phyloP scores from a whole-genome alignment of 805 yeast genomes.

The Cyberlindnera euphorbiiphila region DNA sequence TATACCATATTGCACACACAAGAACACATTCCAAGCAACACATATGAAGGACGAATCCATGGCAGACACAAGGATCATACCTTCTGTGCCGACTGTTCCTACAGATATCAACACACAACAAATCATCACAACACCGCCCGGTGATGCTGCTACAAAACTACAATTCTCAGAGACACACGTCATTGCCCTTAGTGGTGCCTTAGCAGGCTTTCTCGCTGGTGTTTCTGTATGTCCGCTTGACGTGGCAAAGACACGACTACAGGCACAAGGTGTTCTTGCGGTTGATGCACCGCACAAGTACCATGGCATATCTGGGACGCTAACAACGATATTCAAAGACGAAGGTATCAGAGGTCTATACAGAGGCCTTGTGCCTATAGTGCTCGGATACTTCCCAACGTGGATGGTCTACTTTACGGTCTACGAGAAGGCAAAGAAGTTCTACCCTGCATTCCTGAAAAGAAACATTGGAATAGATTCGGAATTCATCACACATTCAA shows the following conservation, averaged over 20 bases:
- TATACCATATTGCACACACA: too few relatives aligned
- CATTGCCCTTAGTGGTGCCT: conserved; percentile 83
- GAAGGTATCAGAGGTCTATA: conserved; percentile 85
- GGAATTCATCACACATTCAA: conserved; percentile 37
- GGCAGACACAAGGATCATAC: conserved; percentile 2
- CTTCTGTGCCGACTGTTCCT: conserved; percentile 3
- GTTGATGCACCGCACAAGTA: conserved; percentile 32
- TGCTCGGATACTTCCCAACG: conserved; percentile 92
- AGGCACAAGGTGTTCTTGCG: conserved; percentile 69
- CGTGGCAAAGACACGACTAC: conserved; percentile 90
- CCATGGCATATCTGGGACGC: conserved; percentile 59
- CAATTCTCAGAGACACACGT: conserved; percentile 45
- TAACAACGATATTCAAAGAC: conserved; percentile 60
- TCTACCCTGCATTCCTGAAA: conserved; percentile 42
- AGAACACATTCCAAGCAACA: too few relatives aligned
- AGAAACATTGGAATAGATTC: conserved; percentile 19
- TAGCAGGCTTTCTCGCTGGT: conserved; percentile 91
- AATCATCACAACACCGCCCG: conserved; percentile 8
- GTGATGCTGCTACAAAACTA: too few relatives aligned
- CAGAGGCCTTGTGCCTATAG: conserved; percentile 87
- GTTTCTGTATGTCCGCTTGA: conserved; percentile 91
- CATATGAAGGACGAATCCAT: not conserved
- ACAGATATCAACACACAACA: conserved; percentile 10
- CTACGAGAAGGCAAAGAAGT: conserved; percentile 71
- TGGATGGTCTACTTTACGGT: conserved; percentile 96